Evolutionary conservation across 2,329 filamentous ascomycete species (phyloP).

Genomic region (Pezicula radicicola): DNA sequence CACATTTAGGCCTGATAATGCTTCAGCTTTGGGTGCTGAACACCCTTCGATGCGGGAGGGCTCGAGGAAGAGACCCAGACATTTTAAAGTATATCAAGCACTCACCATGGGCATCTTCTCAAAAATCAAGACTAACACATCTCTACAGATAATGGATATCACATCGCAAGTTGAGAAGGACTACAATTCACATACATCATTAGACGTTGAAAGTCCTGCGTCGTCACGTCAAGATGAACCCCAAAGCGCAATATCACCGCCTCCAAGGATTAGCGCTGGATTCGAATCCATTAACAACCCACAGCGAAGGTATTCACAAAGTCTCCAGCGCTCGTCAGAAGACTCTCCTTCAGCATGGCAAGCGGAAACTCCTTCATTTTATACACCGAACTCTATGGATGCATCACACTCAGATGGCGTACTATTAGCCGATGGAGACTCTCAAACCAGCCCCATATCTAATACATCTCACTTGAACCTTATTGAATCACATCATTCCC

Average conservation of each 20-base stretch:
- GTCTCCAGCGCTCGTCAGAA: not conserved
- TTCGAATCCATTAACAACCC: not conserved
- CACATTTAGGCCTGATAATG: slow-evolving; percentile 28
- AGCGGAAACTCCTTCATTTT: not conserved
- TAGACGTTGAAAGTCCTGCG: not conserved
- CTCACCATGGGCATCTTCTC: not conserved
- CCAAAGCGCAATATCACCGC: not conserved
- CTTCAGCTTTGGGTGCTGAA: slow-evolving; percentile 24
- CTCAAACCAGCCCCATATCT: slow-evolving; percentile 1
- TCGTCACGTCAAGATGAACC: not conserved
- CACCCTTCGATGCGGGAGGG: slow-evolving; percentile 29
- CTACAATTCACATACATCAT: not conserved
- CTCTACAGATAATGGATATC: slow-evolving; percentile 10
- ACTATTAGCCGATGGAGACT: not conserved
- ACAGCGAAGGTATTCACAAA: not conserved
- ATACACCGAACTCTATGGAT: not conserved
- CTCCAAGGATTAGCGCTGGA: not conserved
- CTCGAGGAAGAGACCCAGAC: not conserved
- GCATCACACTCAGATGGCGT: slow-evolving; percentile 4
- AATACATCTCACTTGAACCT: not conserved
- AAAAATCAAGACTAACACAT: not conserved
- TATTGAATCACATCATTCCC: not conserved
- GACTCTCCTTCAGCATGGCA: slow-evolving; percentile 2
- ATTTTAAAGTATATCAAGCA: not conserved
- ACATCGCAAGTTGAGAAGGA: slow-evolving; percentile 9